Conservation (phyloP, 2,329 filamentous ascomycete species). For the Chaetomium globosum region DNA sequence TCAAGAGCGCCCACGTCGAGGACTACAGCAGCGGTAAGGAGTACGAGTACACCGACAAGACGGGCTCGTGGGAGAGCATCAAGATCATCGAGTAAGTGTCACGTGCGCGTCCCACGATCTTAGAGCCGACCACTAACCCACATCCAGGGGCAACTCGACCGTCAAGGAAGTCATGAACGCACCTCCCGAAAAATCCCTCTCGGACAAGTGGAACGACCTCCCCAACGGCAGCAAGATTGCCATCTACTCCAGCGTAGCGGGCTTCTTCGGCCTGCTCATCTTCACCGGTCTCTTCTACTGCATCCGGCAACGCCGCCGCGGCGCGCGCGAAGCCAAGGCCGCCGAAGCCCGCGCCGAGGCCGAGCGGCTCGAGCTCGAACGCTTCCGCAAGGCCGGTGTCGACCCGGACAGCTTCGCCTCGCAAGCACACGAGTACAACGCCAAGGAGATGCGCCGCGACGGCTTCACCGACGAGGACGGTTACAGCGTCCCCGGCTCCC, state of each 20-base stretch:
- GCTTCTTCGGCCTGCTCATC: conserved; percentile 49
- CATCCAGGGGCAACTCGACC: conserved; percentile 59
- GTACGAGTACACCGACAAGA: conserved; percentile 65
- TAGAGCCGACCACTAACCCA: background rate
- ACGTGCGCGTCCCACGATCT: conserved; percentile 23
- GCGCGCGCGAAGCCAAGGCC: conserved; percentile 54
- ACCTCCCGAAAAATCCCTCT: conserved; percentile 46
- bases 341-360: conserved; percentile 50
- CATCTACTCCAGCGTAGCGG: conserved; percentile 55
- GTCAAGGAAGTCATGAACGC: conserved; percentile 50
- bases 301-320: conserved; percentile 57
- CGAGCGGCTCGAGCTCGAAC: conserved; percentile 56
- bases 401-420: conserved; percentile 52
- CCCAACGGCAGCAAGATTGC: conserved; percentile 54
- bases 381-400: conserved; percentile 52
- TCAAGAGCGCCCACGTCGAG: conserved; percentile 61
- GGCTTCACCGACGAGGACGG: conserved; percentile 38
- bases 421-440: conserved; percentile 45
- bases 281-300: conserved; percentile 55
- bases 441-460: conserved; percentile 41
- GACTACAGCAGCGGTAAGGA: conserved; percentile 65
- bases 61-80: conserved; percentile 67
- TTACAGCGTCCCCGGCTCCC: conserved; percentile 42
- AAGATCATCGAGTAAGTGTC: conserved; percentile 54
- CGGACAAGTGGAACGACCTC: conserved; percentile 59